Base-by-base conservation (phyloP, 1,284 basidiomycete genomes). In the Apiotrichum domesticum region DNA sequence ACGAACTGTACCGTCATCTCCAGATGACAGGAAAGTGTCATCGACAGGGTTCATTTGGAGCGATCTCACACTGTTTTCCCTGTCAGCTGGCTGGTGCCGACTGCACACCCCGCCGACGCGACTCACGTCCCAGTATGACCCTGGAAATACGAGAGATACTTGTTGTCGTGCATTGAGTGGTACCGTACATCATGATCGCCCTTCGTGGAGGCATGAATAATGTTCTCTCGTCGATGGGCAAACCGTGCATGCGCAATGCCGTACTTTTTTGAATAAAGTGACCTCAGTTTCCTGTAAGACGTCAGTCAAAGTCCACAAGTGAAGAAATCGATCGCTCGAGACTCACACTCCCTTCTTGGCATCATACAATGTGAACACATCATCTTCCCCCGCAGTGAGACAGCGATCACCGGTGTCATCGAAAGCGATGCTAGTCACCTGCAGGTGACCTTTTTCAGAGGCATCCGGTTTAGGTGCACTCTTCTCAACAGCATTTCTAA, bases 21-120 rank as follows among this genome's bases (percentile, higher is more conserved):
- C 91, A 1, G 86, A 90, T 6, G 94, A 96, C 80, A 99, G 85
- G 77, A 99, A 98, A 0, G 89, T 89, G 69, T 98, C 95, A 69
- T 97, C 89, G 2, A 87, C 81, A 0, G 96, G 96, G 3, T 89
- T 93, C 67, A 98, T 87, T 69, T 95, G 88, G 11, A 99, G 78
- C 0, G 93, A 93, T 32, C 90, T 82, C 4, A 99, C 96, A 56
- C 85, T 80, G 62, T 7, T 39, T 29, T 6, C 21, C 10, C 4
- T 41, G 35, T 41, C 13, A 29, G 13, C 8, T 7, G 3, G n/a
- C 21, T 21, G 21, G 21, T 21, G 21, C 21, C 21, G 21, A 21
- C 21, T 21, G 21, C 21, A 21, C 21, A 21, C 21, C 21, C 21
- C 21, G 21, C 21, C 21, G 21, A 21, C 21, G 21, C 21, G 21